phyloP scores from a whole-genome alignment of 2,329 filamentous ascomycete species.

The Fusarium liriodendri region DNA sequence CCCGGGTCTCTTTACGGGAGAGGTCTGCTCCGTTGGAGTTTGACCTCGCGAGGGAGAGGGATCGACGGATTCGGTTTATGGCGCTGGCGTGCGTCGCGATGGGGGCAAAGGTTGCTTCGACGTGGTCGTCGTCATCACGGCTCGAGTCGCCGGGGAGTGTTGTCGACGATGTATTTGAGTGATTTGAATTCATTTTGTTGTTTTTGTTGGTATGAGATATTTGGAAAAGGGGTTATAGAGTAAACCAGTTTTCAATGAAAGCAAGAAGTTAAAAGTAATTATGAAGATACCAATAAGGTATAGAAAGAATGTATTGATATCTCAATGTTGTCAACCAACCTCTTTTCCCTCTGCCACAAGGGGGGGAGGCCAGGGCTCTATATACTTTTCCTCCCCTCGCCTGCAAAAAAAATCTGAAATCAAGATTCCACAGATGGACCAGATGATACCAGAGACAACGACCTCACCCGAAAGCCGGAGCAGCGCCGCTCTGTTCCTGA shows the following conservation, averaged over 20 bases:
- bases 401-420: neutral
- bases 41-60: conserved; percentile 33
- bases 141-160: conserved; percentile 23
- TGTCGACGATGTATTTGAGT: conserved; percentile 32
- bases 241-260: neutral
- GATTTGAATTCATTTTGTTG: conserved; percentile 16
- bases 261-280: neutral
- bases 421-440: neutral
- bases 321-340: conserved; percentile 19
- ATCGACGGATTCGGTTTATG: conserved; percentile 34
- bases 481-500: conserved; percentile 19
- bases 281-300: neutral
- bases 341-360: neutral
- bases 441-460: conserved; percentile 5
- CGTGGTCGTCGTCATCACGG: conserved; percentile 11
- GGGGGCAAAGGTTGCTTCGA: conserved; percentile 33
- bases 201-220: neutral
- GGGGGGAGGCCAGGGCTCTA: conserved; percentile 26
- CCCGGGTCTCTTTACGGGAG: conserved; percentile 49
- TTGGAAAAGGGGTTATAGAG: neutral
- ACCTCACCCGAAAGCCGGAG: conserved; percentile 29
- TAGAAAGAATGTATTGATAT: conserved; percentile 11
- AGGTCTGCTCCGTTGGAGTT: conserved; percentile 9
- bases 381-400: conserved; percentile 18
- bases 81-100: conserved; percentile 36